phyloP scores from a whole-genome alignment of 1,284 basidiomycete species.

The Coniferiporia sulphurascens region DNA sequence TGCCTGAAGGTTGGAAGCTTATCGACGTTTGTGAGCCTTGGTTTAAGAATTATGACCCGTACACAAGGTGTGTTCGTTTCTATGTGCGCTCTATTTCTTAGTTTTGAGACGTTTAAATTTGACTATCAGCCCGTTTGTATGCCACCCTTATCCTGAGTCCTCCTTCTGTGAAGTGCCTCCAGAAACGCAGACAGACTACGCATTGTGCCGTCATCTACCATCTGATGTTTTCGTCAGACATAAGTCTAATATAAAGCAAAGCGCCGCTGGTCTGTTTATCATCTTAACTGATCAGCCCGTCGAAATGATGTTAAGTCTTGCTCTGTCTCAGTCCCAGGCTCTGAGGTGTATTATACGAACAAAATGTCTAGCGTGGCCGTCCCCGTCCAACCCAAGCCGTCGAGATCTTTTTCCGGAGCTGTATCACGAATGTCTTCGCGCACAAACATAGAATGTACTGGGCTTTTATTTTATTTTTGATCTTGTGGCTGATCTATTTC shows the following conservation, averaged over 20 bases:
- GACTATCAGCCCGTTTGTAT: constrained; percentile 32
- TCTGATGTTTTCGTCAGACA: constrained; percentile 19
- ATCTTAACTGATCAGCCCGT: background rate
- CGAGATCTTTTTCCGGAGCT: constrained; percentile 1
- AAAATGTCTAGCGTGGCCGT: constrained; percentile 3
- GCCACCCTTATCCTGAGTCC: constrained; percentile 50
- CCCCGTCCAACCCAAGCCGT: background rate
- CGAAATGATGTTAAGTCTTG: background rate
- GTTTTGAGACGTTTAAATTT: background rate
- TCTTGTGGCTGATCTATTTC: background rate
- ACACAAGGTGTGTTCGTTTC: constrained; percentile 31
- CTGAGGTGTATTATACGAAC: constrained; percentile 5
- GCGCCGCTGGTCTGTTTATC: constrained; percentile 4
- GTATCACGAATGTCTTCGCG: background rate
- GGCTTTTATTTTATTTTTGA: background rate
- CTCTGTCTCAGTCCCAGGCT: constrained; percentile 11
- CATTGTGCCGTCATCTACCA: constrained; percentile 57
- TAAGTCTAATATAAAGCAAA: background rate
- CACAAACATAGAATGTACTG: constrained; percentile 1
- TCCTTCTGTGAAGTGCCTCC: constrained; percentile 46
- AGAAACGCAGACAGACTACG: constrained; percentile 50
- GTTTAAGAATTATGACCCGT: constrained; percentile 47
- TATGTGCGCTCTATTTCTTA: background rate
- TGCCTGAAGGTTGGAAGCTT: constrained; percentile 52
- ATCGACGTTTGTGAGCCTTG: constrained; percentile 47